phyloP scores from a whole-genome alignment of 805 yeast genomes.

The Candida corydali region DNA sequence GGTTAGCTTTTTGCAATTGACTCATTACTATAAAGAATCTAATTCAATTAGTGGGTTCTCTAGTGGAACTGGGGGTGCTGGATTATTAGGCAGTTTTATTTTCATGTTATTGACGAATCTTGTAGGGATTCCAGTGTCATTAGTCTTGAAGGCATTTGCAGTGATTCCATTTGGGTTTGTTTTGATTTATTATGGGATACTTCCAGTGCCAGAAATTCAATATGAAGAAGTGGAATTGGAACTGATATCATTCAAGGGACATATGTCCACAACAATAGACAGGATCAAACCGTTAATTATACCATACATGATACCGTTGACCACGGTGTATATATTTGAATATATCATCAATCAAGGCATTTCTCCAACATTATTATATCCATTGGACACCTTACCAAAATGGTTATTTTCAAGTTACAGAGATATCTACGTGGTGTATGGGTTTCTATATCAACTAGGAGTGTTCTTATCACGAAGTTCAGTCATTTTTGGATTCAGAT shows the following conservation, averaged over 20 bases:
- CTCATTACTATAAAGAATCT: conserved; percentile 63
- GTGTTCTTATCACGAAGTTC: conserved; percentile 91
- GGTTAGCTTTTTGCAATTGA: conserved; percentile 78
- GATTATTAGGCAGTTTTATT: conserved; percentile 73
- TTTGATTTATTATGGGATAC: conserved; percentile 19
- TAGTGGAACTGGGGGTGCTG: conserved; percentile 96
- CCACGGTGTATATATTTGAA: conserved; percentile 80
- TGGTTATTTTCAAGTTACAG: conserved; percentile 59
- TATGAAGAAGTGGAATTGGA: conserved; percentile 6
- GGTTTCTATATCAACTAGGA: conserved; percentile 86
- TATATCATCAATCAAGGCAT: conserved; percentile 90
- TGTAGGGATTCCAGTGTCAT: conserved; percentile 49
- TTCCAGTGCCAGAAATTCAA: conserved; percentile 17
- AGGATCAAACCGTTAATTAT: conserved; percentile 41
- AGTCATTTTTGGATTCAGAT: conserved; percentile 54
- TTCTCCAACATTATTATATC: conserved; percentile 82
- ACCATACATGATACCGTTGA: conserved; percentile 81
- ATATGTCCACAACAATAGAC: conserved; percentile 13
- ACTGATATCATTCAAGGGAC: not conserved
- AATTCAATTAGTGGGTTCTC: conserved; percentile 81
- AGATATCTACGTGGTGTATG: conserved; percentile 88
- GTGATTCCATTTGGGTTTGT: conserved; percentile 52
- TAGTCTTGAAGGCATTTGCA: conserved; percentile 55
- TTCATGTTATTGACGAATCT: conserved; percentile 73
- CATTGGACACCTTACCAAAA: conserved; percentile 59